Conservation (phyloP, 805 yeast species). For the Saccharomycopsis fermentans region DNA sequence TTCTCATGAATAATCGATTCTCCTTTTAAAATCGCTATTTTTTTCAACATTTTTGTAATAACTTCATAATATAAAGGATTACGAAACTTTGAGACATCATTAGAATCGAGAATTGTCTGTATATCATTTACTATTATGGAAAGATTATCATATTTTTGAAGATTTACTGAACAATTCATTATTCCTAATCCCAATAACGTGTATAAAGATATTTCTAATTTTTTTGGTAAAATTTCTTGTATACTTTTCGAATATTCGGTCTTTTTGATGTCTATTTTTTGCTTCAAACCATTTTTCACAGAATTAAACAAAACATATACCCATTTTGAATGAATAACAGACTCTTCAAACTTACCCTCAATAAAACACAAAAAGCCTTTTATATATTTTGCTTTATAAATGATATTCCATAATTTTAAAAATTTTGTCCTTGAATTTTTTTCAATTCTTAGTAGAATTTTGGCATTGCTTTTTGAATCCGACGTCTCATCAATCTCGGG, state of each 20-base stretch:
- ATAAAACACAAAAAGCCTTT: constrained; percentile 1
- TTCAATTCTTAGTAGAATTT: constrained; percentile 13
- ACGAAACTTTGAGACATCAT: neutral
- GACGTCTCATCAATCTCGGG: constrained; percentile 21
- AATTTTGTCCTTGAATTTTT: neutral
- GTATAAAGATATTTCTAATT: neutral
- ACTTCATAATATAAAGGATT: neutral
- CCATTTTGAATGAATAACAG: neutral
- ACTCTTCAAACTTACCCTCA: neutral
- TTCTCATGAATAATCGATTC: constrained; percentile 18
- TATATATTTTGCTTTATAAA: constrained; percentile 6
- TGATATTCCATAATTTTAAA: constrained; percentile 9
- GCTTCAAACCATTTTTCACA: neutral
- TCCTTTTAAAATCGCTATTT: neutral
- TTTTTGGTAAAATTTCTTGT: neutral
- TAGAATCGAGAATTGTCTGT: neutral
- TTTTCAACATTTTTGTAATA: neutral
- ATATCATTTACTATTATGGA: neutral
- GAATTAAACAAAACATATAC: neutral
- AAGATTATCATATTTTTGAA: neutral
- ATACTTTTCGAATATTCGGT: neutral
- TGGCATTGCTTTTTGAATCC: constrained; percentile 20
- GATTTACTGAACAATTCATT: neutral
- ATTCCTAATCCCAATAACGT: neutral
- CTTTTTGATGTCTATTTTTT: neutral